Percentiles rank a stretch among this genome's conserved stretches.
Conservation (phyloP, 805 yeast genomes). For the Metschnikowia lochheadii region DNA sequence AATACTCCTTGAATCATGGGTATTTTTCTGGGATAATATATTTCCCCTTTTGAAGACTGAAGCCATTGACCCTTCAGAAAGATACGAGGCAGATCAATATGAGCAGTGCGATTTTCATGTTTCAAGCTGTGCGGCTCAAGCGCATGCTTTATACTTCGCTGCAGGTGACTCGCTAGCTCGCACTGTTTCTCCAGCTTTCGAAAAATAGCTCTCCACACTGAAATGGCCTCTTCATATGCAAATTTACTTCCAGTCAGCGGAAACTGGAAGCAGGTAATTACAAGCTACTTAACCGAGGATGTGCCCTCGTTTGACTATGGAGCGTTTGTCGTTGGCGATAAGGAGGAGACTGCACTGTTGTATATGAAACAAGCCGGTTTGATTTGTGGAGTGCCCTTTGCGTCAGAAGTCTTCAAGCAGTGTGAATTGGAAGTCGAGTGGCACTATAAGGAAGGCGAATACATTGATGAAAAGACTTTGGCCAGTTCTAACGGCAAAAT, state of each 20-base stretch:
- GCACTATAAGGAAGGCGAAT: slow-evolving; percentile 68
- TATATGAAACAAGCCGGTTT: slow-evolving; percentile 80
- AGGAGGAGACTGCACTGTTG: slow-evolving; percentile 64
- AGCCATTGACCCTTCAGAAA: neutral
- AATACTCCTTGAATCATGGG: slow-evolving; percentile 13
- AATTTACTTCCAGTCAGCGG: slow-evolving; percentile 73
- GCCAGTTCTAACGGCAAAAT: slow-evolving; percentile 49
- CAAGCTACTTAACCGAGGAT: slow-evolving; percentile 77
- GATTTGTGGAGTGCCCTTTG: slow-evolving; percentile 85
- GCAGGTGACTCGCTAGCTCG: neutral
- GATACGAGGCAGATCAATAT: neutral
- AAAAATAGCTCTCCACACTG: slow-evolving; percentile 1
- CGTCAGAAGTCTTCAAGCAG: slow-evolving; percentile 75
- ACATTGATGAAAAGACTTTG: slow-evolving; percentile 39
- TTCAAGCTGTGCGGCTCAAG: neutral
- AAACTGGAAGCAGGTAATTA: slow-evolving; percentile 74
- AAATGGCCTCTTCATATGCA: slow-evolving; percentile 28
- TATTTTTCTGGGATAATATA: neutral
- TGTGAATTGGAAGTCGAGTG: slow-evolving; percentile 70
- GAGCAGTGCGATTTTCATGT: neutral
- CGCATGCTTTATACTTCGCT: neutral
- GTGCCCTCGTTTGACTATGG: slow-evolving; percentile 94
- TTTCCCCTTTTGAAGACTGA: neutral
- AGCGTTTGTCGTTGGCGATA: slow-evolving; percentile 89
- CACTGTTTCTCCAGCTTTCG: slow-evolving; percentile 1